Conservation (phyloP, 2,329 filamentous ascomycete genomes). For the Anthostomella pinea region DNA sequence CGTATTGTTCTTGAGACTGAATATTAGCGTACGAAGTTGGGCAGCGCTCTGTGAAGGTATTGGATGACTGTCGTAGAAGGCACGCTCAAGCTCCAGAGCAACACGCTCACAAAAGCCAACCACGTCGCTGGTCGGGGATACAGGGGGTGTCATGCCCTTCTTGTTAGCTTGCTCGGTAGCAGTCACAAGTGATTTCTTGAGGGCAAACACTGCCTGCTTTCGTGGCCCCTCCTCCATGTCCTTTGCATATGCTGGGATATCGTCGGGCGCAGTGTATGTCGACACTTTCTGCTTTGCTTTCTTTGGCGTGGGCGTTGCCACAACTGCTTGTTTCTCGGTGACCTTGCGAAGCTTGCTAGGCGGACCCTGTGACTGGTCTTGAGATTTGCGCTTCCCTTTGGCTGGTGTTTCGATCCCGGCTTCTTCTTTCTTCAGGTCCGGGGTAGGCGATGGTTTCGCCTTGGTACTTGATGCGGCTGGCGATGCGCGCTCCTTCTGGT, state of each 20-base stretch:
- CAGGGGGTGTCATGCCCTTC: conserved; percentile 54
- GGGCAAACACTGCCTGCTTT: conserved; percentile 64
- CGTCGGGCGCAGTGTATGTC: conserved; percentile 48
- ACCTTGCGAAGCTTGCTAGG: conserved; percentile 53
- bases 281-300: conserved; percentile 41
- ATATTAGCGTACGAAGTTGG: conserved; percentile 73
- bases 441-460: conserved; percentile 36
- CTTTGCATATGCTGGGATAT: conserved; percentile 52
- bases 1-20: conserved; percentile 87
- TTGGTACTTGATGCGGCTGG: conserved; percentile 40
- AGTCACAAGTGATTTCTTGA: conserved; percentile 67
- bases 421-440: conserved; percentile 47
- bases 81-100: conserved; percentile 77
- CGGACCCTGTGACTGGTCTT: conserved; percentile 53
- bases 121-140: no score
- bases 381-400: conserved; percentile 55
- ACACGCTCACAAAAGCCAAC: conserved; percentile 67
- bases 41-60: conserved; percentile 50
- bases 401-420: conserved; percentile 35
- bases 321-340: conserved; percentile 43
- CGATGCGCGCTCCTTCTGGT: conserved; percentile 52
- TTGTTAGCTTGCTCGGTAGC: conserved; percentile 67
- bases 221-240: conserved; percentile 62
- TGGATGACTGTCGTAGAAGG: conserved; percentile 56
- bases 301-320: conserved; percentile 14